Percentiles rank a stretch among this genome's conserved stretches.
Evolutionary conservation across 345 rosid species (phyloP).

Genomic region (Gossypioides kirkii): DNA sequence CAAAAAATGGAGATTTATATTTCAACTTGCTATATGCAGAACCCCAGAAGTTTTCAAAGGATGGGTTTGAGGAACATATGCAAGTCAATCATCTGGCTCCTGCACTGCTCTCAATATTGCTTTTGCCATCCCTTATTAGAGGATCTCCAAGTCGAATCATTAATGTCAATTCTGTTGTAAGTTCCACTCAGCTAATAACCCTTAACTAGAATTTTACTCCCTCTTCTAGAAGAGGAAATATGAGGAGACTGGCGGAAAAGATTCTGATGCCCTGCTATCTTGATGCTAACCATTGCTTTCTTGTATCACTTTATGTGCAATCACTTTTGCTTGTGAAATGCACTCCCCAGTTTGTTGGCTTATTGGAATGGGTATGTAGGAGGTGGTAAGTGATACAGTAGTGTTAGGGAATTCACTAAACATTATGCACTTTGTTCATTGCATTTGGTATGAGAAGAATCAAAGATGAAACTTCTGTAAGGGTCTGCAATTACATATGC

Average conservation of each 20-base stretch:
- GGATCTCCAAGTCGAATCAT: constrained; percentile 94
- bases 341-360: not conserved
- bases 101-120: constrained; percentile 75
- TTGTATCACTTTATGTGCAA: not conserved
- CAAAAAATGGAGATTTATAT: not conserved
- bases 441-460: not conserved
- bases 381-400: not conserved
- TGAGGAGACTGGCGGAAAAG: not conserved
- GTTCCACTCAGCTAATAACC: constrained; percentile 22
- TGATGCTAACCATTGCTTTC: not conserved
- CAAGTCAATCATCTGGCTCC: constrained; percentile 99
- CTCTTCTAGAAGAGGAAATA: not conserved
- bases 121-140: constrained; percentile 84
- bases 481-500: not conserved
- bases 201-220: not conserved
- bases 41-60: constrained; percentile 83
- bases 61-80: constrained; percentile 90
- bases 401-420: not conserved
- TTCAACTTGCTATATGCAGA: constrained; percentile 35
- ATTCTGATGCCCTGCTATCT: not conserved
- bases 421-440: not conserved
- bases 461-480: not conserved
- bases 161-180: constrained; percentile 95
- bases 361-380: not conserved
- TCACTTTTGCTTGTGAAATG: not conserved